Evolutionary conservation across 805 yeast species (phyloP).

Genomic region (Suhomyces faveliae): DNA sequence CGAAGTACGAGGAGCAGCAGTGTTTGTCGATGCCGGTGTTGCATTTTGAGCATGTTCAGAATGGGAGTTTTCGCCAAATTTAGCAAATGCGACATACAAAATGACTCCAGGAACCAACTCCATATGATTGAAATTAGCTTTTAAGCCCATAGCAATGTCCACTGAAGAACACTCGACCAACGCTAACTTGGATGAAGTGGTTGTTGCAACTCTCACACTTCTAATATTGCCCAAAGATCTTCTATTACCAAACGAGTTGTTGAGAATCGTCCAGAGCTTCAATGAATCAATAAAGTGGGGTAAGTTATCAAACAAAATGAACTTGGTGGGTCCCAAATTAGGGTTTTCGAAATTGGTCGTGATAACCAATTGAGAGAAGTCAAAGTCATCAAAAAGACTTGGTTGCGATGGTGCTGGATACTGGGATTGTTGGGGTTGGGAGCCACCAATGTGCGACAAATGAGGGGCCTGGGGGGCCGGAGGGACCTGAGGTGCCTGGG

Average conservation of each 20-base stretch:
- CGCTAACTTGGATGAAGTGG: slow-evolving; percentile 22
- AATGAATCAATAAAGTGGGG: slow-evolving; percentile 66
- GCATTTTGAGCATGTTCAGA: neutral
- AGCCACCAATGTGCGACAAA: neutral
- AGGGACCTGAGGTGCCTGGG: neutral
- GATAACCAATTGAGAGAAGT: slow-evolving; percentile 56
- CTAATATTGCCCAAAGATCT: slow-evolving; percentile 63
- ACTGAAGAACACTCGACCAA: slow-evolving; percentile 70
- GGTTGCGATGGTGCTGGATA: slow-evolving; percentile 5
- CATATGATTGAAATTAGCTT: slow-evolving; percentile 73
- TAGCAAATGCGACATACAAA: slow-evolving; percentile 82
- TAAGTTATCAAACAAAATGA: slow-evolving; percentile 75
- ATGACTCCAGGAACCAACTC: slow-evolving; percentile 79
- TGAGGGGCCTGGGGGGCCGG: slow-evolving; percentile 3
- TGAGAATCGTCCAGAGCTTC: slow-evolving; percentile 26
- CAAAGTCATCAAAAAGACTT: slow-evolving; percentile 49
- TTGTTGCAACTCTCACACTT: slow-evolving; percentile 41
- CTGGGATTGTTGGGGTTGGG: slow-evolving; percentile 1
- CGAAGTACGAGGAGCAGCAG: neutral
- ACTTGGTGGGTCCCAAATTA: slow-evolving; percentile 70
- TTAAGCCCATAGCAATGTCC: slow-evolving; percentile 78
- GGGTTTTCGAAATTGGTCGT: slow-evolving; percentile 74
- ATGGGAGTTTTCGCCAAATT: slow-evolving; percentile 42
- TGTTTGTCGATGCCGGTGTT: neutral
- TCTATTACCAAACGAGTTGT: slow-evolving; percentile 52